Conservation (phyloP, 2,329 filamentous ascomycete genomes). For the Periglandula ipomoeae region DNA sequence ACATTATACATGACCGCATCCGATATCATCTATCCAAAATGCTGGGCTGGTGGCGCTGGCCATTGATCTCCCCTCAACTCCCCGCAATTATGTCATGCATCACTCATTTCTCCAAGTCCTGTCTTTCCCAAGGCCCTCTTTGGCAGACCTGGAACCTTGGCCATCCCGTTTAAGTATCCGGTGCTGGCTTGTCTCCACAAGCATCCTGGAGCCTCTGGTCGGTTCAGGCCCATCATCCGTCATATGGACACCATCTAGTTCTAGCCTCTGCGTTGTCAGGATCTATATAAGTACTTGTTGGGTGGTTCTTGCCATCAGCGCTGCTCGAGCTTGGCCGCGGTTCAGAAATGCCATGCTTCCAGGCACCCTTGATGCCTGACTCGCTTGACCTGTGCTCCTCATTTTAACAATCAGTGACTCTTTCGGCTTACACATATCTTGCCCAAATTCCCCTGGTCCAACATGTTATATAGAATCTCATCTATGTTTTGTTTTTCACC, state of each 20-base stretch:
- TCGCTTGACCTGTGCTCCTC: slow-evolving; percentile 3
- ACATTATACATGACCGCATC: not conserved
- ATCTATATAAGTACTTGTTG: slow-evolving; percentile 15
- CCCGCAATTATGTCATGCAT: slow-evolving; percentile 40
- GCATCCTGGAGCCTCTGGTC: slow-evolving; percentile 7
- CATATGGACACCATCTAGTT: not conserved
- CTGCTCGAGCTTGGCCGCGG: slow-evolving; percentile 14
- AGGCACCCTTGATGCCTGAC: slow-evolving; percentile 18
- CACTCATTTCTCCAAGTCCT: slow-evolving; percentile 22
- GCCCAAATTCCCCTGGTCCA: slow-evolving; percentile 9
- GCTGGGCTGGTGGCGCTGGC: not conserved
- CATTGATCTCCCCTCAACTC: slow-evolving; percentile 13
- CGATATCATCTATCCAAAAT: slow-evolving; percentile 1
- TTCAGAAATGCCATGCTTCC: not conserved
- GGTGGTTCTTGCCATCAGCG: slow-evolving; percentile 5
- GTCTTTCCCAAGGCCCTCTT: slow-evolving; percentile 25
- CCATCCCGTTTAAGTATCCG: not conserved
- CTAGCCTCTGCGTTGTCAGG: not conserved
- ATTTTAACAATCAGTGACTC: slow-evolving; percentile 2
- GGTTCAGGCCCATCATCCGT: slow-evolving; percentile 5
- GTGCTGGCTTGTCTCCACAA: not conserved
- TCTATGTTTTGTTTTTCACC: too few species aligned
- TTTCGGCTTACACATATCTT: slow-evolving; percentile 8
- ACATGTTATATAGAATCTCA: not conserved
- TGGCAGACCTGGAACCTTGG: slow-evolving; percentile 19